Conservation (phyloP, 176 grass and related monocot genomes). For the Eremochloa ophiuroides region DNA sequence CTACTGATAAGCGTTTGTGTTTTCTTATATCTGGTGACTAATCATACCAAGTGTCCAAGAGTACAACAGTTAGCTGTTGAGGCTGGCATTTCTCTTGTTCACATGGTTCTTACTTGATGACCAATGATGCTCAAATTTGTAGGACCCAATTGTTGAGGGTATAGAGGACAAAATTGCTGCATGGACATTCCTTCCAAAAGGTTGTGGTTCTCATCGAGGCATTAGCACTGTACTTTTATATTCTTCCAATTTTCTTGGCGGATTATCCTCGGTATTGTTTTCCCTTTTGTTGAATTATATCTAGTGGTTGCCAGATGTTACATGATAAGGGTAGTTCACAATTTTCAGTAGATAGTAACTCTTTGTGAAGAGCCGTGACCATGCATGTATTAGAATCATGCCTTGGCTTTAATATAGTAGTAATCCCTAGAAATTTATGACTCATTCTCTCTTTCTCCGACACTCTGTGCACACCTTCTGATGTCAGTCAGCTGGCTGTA, state of each 20-base stretch:
- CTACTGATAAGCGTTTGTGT: no score
- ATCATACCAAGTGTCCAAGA: no score
- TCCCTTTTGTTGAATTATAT: background rate
- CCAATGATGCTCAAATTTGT: no score
- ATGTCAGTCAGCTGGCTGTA: no score
- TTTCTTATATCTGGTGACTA: no score
- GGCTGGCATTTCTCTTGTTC: background rate
- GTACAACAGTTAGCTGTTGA: background rate
- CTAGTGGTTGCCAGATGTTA: background rate
- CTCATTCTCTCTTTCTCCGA: no score
- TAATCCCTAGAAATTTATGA: no score
- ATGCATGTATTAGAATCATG: background rate
- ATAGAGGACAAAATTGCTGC: conserved; percentile 97
- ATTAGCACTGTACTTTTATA: background rate
- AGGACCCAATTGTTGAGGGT: conserved; percentile 84
- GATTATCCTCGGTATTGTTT: background rate
- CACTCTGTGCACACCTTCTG: no score
- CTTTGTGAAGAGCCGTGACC: background rate
- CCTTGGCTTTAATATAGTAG: no score
- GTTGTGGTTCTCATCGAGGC: conserved; percentile 34
- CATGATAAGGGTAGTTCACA: background rate
- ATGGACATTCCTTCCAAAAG: conserved; percentile 99
- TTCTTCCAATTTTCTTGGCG: background rate
- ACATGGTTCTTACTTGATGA: conserved; percentile 32
- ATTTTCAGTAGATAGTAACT: background rate